These are phyloP conservation scores for Beauveria brongniartii DNA, from an alignment of 2,329 filamentous ascomycete species.

Conservation along the genomic window DNA sequence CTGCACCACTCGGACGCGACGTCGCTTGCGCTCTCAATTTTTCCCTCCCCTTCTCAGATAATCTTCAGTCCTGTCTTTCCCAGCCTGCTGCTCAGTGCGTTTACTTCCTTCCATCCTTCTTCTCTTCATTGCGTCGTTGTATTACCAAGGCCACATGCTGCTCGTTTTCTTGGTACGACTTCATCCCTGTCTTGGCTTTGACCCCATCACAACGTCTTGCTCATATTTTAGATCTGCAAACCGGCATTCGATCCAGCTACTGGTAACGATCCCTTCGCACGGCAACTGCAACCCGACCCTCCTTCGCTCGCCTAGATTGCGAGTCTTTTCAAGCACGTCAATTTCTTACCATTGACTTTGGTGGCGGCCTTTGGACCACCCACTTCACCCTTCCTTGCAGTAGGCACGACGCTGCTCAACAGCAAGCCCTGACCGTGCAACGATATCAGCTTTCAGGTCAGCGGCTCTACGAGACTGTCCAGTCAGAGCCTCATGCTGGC, in stretches of 20 bases:
- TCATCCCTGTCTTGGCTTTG: background rate
- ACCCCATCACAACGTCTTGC: background rate
- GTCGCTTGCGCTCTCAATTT: constrained; percentile 10
- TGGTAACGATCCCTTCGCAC: background rate
- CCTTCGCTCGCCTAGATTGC: background rate
- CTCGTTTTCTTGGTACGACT: background rate
- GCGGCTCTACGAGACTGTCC: background rate
- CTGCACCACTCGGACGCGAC: constrained; percentile 5
- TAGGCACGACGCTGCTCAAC: background rate
- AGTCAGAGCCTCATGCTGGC: background rate
- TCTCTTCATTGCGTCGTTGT: background rate
- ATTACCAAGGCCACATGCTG: background rate
- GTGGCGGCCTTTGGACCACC: background rate
- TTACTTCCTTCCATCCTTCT: background rate
- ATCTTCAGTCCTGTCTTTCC: background rate
- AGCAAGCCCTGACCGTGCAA: background rate
- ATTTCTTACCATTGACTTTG: background rate
- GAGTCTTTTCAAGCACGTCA: background rate
- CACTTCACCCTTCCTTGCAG: background rate
- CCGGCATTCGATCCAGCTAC: background rate
- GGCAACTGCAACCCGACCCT: background rate
- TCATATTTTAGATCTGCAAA: background rate
- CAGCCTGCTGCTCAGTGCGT: background rate
- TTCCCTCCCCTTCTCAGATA: constrained; percentile 7
- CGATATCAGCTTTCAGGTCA: background rate